These are phyloP conservation scores for Alternaria consortialis DNA, from an alignment of 2,329 filamentous ascomycete genomes.

Conservation along the genomic window DNA sequence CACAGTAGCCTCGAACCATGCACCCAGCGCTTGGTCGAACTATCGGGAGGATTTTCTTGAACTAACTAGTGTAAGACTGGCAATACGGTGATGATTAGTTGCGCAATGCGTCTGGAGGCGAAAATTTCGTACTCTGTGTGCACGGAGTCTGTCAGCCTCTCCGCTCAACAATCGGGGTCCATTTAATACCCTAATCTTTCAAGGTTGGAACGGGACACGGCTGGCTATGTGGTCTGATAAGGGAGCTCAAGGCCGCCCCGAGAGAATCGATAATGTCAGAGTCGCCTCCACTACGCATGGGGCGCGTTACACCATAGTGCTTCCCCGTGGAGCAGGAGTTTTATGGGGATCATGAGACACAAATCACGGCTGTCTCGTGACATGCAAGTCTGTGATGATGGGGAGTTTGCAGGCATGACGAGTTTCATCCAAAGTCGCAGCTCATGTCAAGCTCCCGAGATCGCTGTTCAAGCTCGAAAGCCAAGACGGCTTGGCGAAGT, in stretches of 20 bases:
- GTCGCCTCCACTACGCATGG: conserved; percentile 1
- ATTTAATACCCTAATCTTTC: neutral
- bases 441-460: conserved; percentile 5
- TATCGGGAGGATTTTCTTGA: conserved; percentile 33
- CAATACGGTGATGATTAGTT: neutral
- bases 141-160: conserved; percentile 6
- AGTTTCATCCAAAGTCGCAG: neutral
- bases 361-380: neutral
- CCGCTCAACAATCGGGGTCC: conserved; percentile 13
- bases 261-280: neutral
- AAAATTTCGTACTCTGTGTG: conserved; percentile 4
- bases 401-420: neutral
- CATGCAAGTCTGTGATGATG: neutral
- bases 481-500: conserved; percentile 15
- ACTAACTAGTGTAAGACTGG: conserved; percentile 9
- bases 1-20: conserved; percentile 8
- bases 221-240: conserved; percentile 4
- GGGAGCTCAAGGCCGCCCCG: conserved; percentile 1
- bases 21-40: conserved; percentile 28
- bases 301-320: neutral
- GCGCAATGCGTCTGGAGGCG: conserved; percentile 12
- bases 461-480: neutral
- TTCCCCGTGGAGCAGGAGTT: neutral
- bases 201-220: conserved; percentile 1
- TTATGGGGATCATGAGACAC: neutral